Evolutionary conservation across 2,329 filamentous ascomycete species (phyloP), one percentile per base, ranked within the genome.

Genomic region (Colletotrichum sp.): DNA sequence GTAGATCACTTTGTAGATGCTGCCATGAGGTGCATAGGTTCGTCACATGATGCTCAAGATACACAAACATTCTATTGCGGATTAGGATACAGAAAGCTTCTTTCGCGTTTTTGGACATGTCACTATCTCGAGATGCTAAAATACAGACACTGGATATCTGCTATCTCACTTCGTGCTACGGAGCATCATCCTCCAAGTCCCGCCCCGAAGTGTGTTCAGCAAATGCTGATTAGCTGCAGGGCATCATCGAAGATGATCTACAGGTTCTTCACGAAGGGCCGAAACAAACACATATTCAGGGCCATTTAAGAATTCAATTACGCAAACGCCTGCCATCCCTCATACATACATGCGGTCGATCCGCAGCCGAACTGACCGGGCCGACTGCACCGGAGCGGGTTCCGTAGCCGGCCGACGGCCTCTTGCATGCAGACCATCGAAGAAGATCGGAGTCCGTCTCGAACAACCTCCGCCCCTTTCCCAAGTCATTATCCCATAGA

Each of bases 401-500:
- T 36, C 67, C 71, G 48, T 36, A 71, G 71, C 61, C 66, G 66
- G 63, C 60, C 66, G 34, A 57, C 59, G 28, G 43, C 52, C 61
- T 66, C 21, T 71, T 52, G 61, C 65, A 43, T 74, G 66, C 71
- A 66, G 74, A 71, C 71, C 71, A 60, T 76, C 72, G 52, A 71
- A 74, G 61, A 39, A 75, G 55, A 76, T 67, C 32, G 28, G 52
- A 75, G 72, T 63, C 66, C 64, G 30, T 67, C 65, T 75, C 74
- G 72, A 85, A 83, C 81, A 81, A 84, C 85, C 81, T 83, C 83
- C 82, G 81, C 81, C 57, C 43, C 34, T 71, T 60, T n/a, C 72
- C 74, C 60, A 76, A 75, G 60, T 76, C 74, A 76, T 74, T 74
- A 76, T 65, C 72, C 74, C 74, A 60, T 76, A 52, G 71, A 55